These are phyloP conservation scores for Asclepias syriaca DNA, from an alignment of 257 asterid species.

Conservation along the genomic window DNA sequence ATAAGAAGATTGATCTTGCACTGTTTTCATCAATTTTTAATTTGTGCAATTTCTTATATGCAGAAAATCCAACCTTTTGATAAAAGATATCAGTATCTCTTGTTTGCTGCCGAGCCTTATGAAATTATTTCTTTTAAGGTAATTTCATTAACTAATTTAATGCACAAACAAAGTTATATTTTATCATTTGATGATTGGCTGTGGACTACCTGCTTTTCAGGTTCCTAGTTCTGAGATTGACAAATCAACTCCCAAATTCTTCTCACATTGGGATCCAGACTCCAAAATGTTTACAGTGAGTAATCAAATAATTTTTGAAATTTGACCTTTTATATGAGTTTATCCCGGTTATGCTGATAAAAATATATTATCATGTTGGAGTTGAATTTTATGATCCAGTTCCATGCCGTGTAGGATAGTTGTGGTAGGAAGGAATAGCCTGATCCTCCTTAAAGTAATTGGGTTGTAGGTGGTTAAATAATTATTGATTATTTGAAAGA, in stretches of 20 bases:
- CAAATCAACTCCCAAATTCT: constrained; percentile 95
- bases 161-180: background rate
- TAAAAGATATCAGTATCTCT: constrained; percentile 78
- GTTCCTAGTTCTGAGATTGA: constrained; percentile 96
- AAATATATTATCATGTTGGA: background rate
- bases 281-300: constrained; percentile 93
- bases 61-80: constrained; percentile 84
- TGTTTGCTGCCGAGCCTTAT: constrained; percentile 97
- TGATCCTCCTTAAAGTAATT: background rate
- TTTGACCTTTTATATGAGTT: background rate
- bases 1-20: background rate
- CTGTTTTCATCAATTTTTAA: background rate
- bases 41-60: background rate
- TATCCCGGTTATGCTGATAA: background rate
- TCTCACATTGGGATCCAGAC: constrained; percentile 98
- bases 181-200: background rate
- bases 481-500: background rate
- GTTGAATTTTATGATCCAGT: background rate
- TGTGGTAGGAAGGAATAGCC: background rate
- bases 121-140: constrained; percentile 92
- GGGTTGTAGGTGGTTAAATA: background rate
- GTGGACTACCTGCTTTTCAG: constrained; percentile 24
- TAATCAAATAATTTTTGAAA: constrained; percentile 7
- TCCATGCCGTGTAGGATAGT: background rate
- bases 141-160: constrained; percentile 11